Evolutionary conservation across 805 yeast genomes (phyloP), one percentile per base, ranked within the genome.

Genomic region (Schwanniomyces yamadae): DNA sequence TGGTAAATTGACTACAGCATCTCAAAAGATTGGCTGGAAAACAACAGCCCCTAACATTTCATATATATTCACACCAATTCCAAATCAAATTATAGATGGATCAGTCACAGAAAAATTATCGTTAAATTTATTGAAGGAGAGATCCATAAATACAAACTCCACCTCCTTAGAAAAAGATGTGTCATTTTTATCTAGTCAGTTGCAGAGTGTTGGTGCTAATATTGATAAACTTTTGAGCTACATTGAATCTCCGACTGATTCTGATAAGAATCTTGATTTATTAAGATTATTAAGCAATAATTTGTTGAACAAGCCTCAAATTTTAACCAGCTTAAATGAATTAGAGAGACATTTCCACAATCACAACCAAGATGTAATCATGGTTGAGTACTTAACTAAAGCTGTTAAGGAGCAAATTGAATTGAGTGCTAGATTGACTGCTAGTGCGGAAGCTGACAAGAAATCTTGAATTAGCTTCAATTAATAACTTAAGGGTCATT

Each of bases 381-480:
- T 87, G 79, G 75, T 88, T 44, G 91, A 85, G 56, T 84, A 82
- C 56, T 73, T 88, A 61, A 82, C 95, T 39, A 79, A 82, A 48
- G 84, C 93, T 37, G 80, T 88, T 50, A 85, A 84, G 66, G 84
- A 88, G 45, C 96, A 88, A 66, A 73, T 86, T 45, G 90, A 84
- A 57, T 71, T 84, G 54, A 78, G 88, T 52, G 80, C 88, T 31
- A 79, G 84, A 58, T 73, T 86, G 52, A 80, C 87, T 31, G 78
- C 82, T 23, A 54, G 49, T 32, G 50, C 57, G 28, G 59, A 50
- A 32, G 45, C 50, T 20, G 57, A 52, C 10, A 53, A 45, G 41
- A 49, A 42, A 33, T 38, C 30, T 28, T 31, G 37, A 33, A 21
- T 7, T 7, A 7, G 23, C 10, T 21, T 21, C 10, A 21, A 21